Evolutionary conservation across 345 rosid genomes (phyloP).

Genomic region (Rhodamnia rubescens): DNA sequence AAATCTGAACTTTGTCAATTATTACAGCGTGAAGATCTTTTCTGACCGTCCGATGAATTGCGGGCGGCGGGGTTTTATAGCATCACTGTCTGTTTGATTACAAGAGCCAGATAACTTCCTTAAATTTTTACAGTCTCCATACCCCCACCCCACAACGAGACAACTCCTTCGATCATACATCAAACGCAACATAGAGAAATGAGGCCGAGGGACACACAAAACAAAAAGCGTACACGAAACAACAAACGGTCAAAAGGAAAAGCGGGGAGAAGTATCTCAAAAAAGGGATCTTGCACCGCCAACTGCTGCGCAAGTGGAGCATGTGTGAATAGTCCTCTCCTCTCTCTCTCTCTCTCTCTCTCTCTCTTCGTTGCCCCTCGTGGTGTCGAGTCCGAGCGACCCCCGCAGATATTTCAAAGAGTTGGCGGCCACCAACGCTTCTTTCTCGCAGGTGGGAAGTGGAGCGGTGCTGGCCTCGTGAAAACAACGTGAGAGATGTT

Average conservation of each 20-base stretch:
- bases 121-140: background rate
- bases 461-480: background rate
- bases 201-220: background rate
- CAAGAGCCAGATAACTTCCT: background rate
- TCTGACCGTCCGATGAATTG: background rate
- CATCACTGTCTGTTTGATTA: background rate
- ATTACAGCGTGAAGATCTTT: background rate
- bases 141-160: background rate
- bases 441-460: background rate
- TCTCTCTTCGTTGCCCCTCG: background rate
- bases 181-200: background rate
- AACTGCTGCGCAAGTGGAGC: background rate
- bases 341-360: background rate
- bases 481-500: background rate
- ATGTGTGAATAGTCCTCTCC: background rate
- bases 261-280: background rate
- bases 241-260: background rate
- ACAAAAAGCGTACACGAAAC: background rate
- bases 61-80: background rate
- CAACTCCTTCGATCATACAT: background rate
- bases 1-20: background rate
- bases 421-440: background rate
- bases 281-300: background rate
- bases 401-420: background rate
- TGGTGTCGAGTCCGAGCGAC: background rate